Evolutionary conservation across 2,329 filamentous ascomycete species (phyloP).

Genomic region (Trichoderma sp.): DNA sequence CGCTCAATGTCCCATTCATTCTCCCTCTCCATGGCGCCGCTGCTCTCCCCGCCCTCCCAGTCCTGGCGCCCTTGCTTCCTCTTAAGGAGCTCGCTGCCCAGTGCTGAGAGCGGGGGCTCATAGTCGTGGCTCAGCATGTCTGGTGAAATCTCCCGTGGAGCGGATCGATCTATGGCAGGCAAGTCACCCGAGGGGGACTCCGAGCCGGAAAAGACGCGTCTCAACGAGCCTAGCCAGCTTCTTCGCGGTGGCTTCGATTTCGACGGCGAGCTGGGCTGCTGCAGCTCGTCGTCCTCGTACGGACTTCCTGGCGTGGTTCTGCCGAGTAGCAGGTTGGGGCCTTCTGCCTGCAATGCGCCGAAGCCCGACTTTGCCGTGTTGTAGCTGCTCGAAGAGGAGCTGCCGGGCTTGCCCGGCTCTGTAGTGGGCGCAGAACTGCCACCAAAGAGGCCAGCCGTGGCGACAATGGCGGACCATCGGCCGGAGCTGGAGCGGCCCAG

Average conservation of each 20-base stretch:
- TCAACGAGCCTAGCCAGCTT: slow-evolving; percentile 70
- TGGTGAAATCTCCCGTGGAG: slow-evolving; percentile 38
- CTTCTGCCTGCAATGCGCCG: slow-evolving; percentile 55
- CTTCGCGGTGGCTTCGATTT: slow-evolving; percentile 57
- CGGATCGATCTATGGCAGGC: slow-evolving; percentile 36
- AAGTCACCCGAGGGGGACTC: slow-evolving; percentile 39
- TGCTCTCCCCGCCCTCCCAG: slow-evolving; percentile 50
- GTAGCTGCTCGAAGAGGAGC: slow-evolving; percentile 51
- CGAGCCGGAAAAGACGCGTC: slow-evolving; percentile 61
- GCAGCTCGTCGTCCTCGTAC: slow-evolving; percentile 42
- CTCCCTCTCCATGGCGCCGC: slow-evolving; percentile 43
- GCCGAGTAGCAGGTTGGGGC: slow-evolving; percentile 51
- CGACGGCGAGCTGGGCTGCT: slow-evolving; percentile 57
- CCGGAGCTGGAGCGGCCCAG: slow-evolving; percentile 43
- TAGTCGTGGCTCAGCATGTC: slow-evolving; percentile 46
- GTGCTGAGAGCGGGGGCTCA: slow-evolving; percentile 48
- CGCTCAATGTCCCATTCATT: slow-evolving; percentile 79
- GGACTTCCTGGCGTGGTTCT: slow-evolving; percentile 31
- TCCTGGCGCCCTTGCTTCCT: slow-evolving; percentile 59
- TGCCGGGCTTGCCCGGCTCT: slow-evolving; percentile 43
- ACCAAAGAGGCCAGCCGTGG: slow-evolving; percentile 35
- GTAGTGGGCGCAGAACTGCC: slow-evolving; percentile 35
- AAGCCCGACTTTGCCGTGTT: slow-evolving; percentile 59
- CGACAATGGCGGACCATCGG: slow-evolving; percentile 41
- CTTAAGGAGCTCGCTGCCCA: slow-evolving; percentile 54